phyloP scores from a whole-genome alignment of 2,329 filamentous ascomycete genomes.

The Myriosclerotinia curreyana region DNA sequence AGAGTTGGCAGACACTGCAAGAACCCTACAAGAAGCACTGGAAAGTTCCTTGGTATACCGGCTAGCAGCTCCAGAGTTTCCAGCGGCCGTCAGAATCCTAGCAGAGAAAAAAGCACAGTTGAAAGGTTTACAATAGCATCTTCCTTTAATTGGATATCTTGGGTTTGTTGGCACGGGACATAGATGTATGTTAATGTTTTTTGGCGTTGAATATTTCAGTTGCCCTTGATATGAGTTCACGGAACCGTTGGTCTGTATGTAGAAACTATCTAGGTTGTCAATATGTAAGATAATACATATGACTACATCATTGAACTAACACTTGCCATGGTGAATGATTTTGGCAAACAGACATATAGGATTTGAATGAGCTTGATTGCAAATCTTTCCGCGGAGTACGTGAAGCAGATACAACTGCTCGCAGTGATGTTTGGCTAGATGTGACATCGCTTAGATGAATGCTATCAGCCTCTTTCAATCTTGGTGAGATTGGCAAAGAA shows the following conservation, averaged over 20 bases:
- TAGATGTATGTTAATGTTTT: neutral
- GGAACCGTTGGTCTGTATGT: neutral
- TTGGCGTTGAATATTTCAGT: neutral
- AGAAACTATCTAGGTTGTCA: neutral
- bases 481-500: neutral
- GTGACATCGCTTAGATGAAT: neutral
- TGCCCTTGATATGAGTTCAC: neutral
- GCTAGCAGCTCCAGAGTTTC: neutral
- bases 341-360: neutral
- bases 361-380: neutral
- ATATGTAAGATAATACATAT: neutral
- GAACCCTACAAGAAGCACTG: neutral
- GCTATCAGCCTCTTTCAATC: neutral
- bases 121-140: neutral
- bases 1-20: neutral
- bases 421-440: neutral
- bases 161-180: neutral
- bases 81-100: neutral
- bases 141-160: neutral
- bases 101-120: neutral
- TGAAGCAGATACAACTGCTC: neutral
- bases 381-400: neutral
- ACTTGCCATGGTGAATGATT: neutral
- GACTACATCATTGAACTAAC: neutral
- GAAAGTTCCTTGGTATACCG: neutral